A percentile compares a stretch with the other conserved stretches of the same genome.
Evolutionary conservation across 768 basidiomycete species (phyloP).

Genomic region (Boletus eberwhitei): DNA sequence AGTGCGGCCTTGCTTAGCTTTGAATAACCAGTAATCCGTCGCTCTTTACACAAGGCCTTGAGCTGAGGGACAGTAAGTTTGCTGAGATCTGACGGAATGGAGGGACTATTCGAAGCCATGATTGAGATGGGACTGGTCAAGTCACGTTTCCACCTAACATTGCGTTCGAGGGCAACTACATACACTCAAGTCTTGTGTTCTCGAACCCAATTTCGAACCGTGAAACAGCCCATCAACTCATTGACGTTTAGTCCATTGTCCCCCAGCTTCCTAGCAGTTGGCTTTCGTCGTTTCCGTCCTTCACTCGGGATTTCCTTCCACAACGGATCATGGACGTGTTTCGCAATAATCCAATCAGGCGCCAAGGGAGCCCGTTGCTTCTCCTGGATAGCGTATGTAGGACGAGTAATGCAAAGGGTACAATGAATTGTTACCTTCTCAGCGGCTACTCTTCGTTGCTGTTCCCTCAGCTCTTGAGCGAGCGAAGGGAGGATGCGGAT

Average conservation of each 20-base stretch:
- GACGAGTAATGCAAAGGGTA: background rate
- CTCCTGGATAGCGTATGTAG: conserved; percentile 9
- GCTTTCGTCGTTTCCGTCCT: conserved; percentile 17
- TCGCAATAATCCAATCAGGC: conserved; percentile 25
- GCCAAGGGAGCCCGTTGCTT: conserved; percentile 15
- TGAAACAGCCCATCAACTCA: conserved; percentile 18
- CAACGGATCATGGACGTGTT: conserved; percentile 16
- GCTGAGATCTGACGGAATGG: conserved; percentile 13
- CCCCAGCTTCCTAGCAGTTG: conserved; percentile 10
- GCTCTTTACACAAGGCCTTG: conserved; percentile 66
- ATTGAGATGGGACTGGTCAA: background rate
- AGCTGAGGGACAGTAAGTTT: conserved; percentile 61
- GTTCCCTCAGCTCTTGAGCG: conserved; percentile 25
- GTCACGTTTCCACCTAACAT: background rate
- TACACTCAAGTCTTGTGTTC: conserved; percentile 5
- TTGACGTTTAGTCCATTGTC: conserved; percentile 10
- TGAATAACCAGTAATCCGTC: conserved; percentile 58
- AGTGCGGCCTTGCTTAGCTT: conserved; percentile 60
- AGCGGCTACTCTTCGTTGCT: conserved; percentile 11
- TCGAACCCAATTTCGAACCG: conserved; percentile 14
- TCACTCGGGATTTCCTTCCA: conserved; percentile 9
- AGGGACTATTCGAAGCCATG: conserved; percentile 9
- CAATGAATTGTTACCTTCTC: conserved; percentile 13
- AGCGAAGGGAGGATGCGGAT: conserved; percentile 27
- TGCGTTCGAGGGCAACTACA: background rate